Percentiles rank a stretch among this genome's conserved stretches.
Conservation (phyloP, 2,329 filamentous ascomycete species). For the Scedosporium minutisporum region DNA sequence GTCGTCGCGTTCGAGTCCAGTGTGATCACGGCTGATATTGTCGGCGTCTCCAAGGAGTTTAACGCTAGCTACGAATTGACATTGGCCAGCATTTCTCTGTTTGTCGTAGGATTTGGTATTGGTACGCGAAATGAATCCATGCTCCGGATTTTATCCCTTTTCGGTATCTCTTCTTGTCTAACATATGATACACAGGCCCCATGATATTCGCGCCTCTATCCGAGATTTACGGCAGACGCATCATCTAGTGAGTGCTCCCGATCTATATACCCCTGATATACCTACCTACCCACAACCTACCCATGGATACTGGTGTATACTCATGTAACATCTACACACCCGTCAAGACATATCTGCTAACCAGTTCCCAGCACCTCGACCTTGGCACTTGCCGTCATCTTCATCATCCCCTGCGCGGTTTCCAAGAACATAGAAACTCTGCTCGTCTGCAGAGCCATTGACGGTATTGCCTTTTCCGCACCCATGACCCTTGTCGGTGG, state of each 20-base stretch:
- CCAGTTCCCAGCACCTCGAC: constrained; percentile 39
- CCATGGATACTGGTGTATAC: not conserved
- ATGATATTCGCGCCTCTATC: constrained; percentile 72
- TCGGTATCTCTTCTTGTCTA: too few relatives aligned
- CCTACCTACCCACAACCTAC: not conserved
- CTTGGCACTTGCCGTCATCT: constrained; percentile 60
- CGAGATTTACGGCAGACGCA: constrained; percentile 62
- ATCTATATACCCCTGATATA: not conserved
- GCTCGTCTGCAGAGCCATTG: constrained; percentile 65
- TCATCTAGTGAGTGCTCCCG: constrained; percentile 49
- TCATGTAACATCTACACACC: too few relatives aligned
- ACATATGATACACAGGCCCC: constrained; percentile 37
- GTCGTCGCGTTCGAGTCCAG: constrained; percentile 62
- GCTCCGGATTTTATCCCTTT: too few relatives aligned
- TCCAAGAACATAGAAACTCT: constrained; percentile 68
- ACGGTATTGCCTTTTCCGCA: constrained; percentile 75
- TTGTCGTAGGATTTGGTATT: constrained; percentile 74
- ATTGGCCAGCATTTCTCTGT: constrained; percentile 62
- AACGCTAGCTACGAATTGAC: constrained; percentile 62
- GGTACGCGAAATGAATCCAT: constrained; percentile 17
- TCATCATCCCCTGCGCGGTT: constrained; percentile 72
- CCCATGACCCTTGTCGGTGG: constrained; percentile 82
- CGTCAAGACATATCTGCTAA: not conserved
- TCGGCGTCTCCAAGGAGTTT: constrained; percentile 54
- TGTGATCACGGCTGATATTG: constrained; percentile 69